Evolutionary conservation across 2,329 filamentous ascomycete genomes (phyloP).

Genomic region (Amauroascus niger): DNA sequence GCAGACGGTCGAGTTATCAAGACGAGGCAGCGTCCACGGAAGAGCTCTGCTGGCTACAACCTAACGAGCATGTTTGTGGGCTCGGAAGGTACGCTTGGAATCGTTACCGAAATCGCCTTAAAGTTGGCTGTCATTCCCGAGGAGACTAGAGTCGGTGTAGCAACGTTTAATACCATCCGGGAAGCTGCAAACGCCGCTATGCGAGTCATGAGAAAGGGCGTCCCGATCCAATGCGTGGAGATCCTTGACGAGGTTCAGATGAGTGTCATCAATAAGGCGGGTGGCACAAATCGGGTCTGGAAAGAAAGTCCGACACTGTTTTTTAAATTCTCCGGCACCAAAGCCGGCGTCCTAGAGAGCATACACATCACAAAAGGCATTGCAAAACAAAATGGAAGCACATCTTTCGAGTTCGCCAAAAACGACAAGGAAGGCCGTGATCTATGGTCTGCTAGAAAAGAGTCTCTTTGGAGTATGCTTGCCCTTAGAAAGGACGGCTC

Average conservation of each 20-base stretch:
- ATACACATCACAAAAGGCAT: slow-evolving; percentile 60
- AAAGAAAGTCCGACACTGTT: slow-evolving; percentile 35
- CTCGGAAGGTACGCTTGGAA: slow-evolving; percentile 60
- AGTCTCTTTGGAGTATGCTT: slow-evolving; percentile 53
- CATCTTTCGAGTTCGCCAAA: slow-evolving; percentile 48
- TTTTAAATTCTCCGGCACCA: slow-evolving; percentile 62
- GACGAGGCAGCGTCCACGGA: slow-evolving; percentile 56
- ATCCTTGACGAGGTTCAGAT: slow-evolving; percentile 54
- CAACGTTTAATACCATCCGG: slow-evolving; percentile 49
- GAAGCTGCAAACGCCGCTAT: slow-evolving; percentile 56
- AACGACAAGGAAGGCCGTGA: slow-evolving; percentile 46
- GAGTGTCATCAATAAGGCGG: slow-evolving; percentile 57
- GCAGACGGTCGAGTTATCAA: slow-evolving; percentile 61
- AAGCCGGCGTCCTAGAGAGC: slow-evolving; percentile 67
- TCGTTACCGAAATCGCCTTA: slow-evolving; percentile 60
- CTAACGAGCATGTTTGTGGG: slow-evolving; percentile 60
- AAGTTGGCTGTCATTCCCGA: slow-evolving; percentile 57
- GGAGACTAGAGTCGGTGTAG: slow-evolving; percentile 55
- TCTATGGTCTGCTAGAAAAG: slow-evolving; percentile 53
- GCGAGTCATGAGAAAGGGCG: slow-evolving; percentile 53
- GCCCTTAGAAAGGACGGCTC: slow-evolving; percentile 46
- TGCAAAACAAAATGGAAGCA: slow-evolving; percentile 50
- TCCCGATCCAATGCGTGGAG: slow-evolving; percentile 59
- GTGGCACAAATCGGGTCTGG: slow-evolving; percentile 46
- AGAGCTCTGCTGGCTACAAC: slow-evolving; percentile 63